phyloP scores from a whole-genome alignment of 352 stramenopile genomes.

The Nannochloropsis limnetica region DNA sequence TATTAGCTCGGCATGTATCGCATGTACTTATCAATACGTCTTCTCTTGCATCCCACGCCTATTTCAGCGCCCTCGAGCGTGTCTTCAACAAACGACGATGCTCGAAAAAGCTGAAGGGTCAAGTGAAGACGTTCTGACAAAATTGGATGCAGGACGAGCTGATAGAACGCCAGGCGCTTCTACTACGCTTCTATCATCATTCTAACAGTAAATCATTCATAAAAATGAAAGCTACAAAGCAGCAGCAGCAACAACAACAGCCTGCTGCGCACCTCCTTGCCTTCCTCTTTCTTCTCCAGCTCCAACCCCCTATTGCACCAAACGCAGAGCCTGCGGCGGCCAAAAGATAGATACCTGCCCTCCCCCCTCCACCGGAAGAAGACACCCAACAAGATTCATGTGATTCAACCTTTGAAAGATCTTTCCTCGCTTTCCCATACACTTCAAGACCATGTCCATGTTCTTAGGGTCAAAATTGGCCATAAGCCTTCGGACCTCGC shows the following conservation, averaged over 20 bases:
- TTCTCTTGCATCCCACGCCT: too few relatives aligned
- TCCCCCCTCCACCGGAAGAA: slow-evolving; percentile 5
- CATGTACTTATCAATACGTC: too few relatives aligned
- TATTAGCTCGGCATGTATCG: too few relatives aligned
- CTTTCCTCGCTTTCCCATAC: too few relatives aligned
- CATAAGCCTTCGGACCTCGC: too few relatives aligned
- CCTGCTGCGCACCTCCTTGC: not conserved
- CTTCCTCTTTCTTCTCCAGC: not conserved
- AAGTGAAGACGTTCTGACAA: too few relatives aligned
- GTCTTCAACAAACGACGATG: too few relatives aligned
- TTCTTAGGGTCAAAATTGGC: slow-evolving; percentile 74
- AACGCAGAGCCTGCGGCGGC: slow-evolving; percentile 34
- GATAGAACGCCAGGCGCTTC: too few relatives aligned
- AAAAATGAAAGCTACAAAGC: too few relatives aligned
- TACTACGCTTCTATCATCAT: too few relatives aligned
- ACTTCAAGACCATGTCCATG: slow-evolving; percentile 68
- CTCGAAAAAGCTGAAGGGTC: too few relatives aligned
- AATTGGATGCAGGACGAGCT: too few relatives aligned
- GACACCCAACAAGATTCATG: slow-evolving; percentile 32
- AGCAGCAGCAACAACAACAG: not conserved
- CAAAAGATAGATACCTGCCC: slow-evolving; percentile 34
- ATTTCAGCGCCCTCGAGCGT: not conserved
- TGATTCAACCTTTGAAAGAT: slow-evolving; percentile 45
- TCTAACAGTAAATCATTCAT: not conserved
- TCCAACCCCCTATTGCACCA: not conserved